These are phyloP conservation scores for Coleophoma eucalyptorum DNA, from an alignment of 2,329 filamentous ascomycete genomes.

Conservation along the genomic window DNA sequence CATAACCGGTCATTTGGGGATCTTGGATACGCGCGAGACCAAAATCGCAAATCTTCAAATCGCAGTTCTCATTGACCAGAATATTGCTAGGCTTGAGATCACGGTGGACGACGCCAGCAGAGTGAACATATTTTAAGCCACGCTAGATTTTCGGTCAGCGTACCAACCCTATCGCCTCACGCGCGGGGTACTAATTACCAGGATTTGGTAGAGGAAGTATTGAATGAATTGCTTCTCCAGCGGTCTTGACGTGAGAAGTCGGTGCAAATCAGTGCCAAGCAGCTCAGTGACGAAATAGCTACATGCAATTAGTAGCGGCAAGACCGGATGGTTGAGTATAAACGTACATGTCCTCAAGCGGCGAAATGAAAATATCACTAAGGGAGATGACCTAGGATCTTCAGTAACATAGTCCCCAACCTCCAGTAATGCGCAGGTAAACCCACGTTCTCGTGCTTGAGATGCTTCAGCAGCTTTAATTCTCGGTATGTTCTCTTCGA, in stretches of 20 bases:
- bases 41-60: constrained; percentile 99
- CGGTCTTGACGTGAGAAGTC: constrained; percentile 88
- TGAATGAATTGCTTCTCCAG: constrained; percentile 99
- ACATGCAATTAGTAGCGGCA: constrained; percentile 12
- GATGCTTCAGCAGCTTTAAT: constrained; percentile 93
- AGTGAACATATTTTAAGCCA: constrained; percentile 98
- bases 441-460: constrained; percentile 89
- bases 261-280: constrained; percentile 92
- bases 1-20: constrained; percentile 99
- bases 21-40: constrained; percentile 96
- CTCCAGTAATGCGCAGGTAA: background rate
- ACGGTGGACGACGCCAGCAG: constrained; percentile 93
- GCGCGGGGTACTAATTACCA: constrained; percentile 54
- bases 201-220: constrained; percentile 98
- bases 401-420: constrained; percentile 16
- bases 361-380: constrained; percentile 99
- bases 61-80: constrained; percentile 98
- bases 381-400: constrained; percentile 79
- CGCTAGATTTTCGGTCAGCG: constrained; percentile 52
- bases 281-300: constrained; percentile 99
- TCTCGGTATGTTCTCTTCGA: constrained; percentile 98
- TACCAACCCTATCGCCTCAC: background rate
- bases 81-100: constrained; percentile 99
- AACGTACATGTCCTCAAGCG: constrained; percentile 89
- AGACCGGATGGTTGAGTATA: constrained; percentile 11